These are phyloP conservation scores for Spiraea crenata DNA, from an alignment of 331 rosid species.

Conservation along the genomic window DNA sequence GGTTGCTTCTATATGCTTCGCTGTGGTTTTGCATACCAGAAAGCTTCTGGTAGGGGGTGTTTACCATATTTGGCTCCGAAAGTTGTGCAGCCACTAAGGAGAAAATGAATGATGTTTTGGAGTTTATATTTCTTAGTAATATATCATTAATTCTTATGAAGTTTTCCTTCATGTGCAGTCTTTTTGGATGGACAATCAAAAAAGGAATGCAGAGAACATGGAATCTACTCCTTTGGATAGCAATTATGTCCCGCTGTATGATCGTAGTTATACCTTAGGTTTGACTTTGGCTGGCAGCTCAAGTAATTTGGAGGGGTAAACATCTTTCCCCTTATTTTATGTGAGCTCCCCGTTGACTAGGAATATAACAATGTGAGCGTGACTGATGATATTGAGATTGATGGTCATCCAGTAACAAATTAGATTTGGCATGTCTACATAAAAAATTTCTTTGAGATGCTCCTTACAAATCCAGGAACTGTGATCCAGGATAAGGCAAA, in stretches of 20 bases:
- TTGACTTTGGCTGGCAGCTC: conserved; percentile 67
- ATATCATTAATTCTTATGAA: conserved; percentile 5
- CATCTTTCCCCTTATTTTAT: not conserved
- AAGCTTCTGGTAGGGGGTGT: not conserved
- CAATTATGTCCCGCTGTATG: conserved; percentile 80
- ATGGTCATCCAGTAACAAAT: not conserved
- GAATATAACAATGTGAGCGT: not conserved
- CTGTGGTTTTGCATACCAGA: not conserved
- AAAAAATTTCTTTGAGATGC: not conserved
- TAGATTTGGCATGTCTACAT: not conserved
- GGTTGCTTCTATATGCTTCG: conserved; percentile 13
- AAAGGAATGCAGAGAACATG: conserved; percentile 40
- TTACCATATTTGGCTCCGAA: not conserved
- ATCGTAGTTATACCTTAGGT: conserved; percentile 87
- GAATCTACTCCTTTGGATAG: conserved; percentile 56
- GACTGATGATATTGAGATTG: not conserved
- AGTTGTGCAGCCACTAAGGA: not conserved
- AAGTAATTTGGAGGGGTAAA: conserved; percentile 69
- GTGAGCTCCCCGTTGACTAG: not conserved
- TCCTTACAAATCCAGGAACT: not conserved
- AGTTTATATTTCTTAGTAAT: not conserved
- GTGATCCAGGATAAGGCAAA: not conserved
- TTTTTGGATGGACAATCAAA: conserved; percentile 89
- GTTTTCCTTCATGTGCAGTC: conserved; percentile 57
- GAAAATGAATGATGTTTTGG: not conserved